Evolutionary conservation across 768 basidiomycete genomes (phyloP).

Genomic region (Lyophyllum atratum): DNA sequence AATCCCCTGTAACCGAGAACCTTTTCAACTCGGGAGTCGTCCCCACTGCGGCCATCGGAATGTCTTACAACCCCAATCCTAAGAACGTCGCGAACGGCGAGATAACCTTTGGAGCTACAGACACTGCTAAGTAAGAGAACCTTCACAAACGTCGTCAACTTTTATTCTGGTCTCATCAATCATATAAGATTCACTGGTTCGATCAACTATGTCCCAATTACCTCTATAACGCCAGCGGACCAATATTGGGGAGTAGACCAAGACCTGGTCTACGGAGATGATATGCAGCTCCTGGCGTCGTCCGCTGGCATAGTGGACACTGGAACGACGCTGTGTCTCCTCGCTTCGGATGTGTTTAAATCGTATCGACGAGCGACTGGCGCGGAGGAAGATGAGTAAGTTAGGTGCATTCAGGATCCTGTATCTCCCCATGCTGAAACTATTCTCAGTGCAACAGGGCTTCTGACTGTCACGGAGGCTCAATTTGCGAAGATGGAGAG

Average conservation of each 20-base stretch:
- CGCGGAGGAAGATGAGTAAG: slow-evolving; percentile 50
- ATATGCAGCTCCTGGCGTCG: slow-evolving; percentile 42
- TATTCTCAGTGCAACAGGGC: slow-evolving; percentile 46
- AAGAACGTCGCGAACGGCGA: slow-evolving; percentile 47
- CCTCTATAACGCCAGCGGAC: slow-evolving; percentile 40
- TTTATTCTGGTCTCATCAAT: background rate
- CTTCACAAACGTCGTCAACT: background rate
- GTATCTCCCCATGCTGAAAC: background rate
- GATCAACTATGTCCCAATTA: slow-evolving; percentile 37
- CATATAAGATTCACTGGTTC: slow-evolving; percentile 24
- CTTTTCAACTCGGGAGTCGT: slow-evolving; percentile 51
- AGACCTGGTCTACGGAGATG: slow-evolving; percentile 42
- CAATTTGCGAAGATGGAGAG: slow-evolving; percentile 53
- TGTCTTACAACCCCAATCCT: slow-evolving; percentile 51
- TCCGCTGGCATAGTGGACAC: slow-evolving; percentile 31
- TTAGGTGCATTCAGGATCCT: background rate
- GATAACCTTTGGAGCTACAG: slow-evolving; percentile 56
- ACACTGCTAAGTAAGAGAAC: slow-evolving; percentile 43
- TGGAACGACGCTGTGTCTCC: slow-evolving; percentile 31
- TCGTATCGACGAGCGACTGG: slow-evolving; percentile 56
- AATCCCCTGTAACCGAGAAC: slow-evolving; percentile 63
- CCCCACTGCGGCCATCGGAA: slow-evolving; percentile 44
- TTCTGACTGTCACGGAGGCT: slow-evolving; percentile 50
- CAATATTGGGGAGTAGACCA: slow-evolving; percentile 59
- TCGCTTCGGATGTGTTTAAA: slow-evolving; percentile 62